These are phyloP conservation scores for Boechera stricta DNA, from an alignment of 345 rosid genomes.

Conservation along the genomic window DNA sequence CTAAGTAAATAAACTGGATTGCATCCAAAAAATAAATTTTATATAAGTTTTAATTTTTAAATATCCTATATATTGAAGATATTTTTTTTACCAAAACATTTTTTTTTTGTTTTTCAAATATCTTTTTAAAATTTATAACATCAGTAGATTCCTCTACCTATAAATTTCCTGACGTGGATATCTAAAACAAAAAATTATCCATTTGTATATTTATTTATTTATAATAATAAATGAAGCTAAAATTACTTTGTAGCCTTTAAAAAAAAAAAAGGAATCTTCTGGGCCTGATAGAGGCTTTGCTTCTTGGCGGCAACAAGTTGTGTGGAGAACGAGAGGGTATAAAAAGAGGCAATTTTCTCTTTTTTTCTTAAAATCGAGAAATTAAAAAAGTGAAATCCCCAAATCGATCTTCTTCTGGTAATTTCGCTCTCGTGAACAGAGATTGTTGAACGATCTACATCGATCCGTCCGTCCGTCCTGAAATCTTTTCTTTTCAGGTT, in stretches of 20 bases:
- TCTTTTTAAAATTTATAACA: neutral
- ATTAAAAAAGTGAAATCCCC: slow-evolving; percentile 15
- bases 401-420: slow-evolving; percentile 29
- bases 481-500: slow-evolving; percentile 15
- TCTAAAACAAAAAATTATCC: neutral
- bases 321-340: slow-evolving; percentile 22
- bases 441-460: slow-evolving; percentile 23
- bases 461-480: slow-evolving; percentile 4
- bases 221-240: no score
- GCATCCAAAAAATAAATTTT: no score
- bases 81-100: neutral
- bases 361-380: slow-evolving; percentile 23
- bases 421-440: slow-evolving; percentile 34
- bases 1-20: neutral
- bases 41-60: no score
- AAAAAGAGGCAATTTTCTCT: neutral
- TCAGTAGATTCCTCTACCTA: neutral
- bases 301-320: slow-evolving; percentile 39
- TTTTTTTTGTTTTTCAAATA: neutral
- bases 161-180: neutral
- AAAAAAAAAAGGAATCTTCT: slow-evolving; percentile 9
- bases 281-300: slow-evolving; percentile 24
- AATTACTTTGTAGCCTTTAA: neutral
- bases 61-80: no score
- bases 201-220: neutral